phyloP scores from a whole-genome alignment of 805 yeast genomes.

The Sugiyamaella smithiae region DNA sequence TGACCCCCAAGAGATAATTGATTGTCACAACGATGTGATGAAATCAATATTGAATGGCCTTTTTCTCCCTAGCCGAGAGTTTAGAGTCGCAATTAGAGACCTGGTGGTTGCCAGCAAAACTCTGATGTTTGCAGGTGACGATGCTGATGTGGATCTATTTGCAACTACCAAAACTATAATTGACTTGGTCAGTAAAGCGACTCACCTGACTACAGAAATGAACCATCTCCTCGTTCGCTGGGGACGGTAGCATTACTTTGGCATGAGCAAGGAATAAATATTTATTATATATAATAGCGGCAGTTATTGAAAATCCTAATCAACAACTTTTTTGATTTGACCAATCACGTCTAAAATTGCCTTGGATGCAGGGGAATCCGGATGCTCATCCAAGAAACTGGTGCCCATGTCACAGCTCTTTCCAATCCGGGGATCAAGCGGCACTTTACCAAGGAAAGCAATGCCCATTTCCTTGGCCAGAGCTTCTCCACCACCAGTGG shows the following conservation, averaged over 20 bases:
- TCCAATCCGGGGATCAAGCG: conserved; percentile 94
- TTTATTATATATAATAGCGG: no score
- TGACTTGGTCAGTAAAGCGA: neutral
- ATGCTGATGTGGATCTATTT: neutral
- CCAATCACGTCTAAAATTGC: conserved; percentile 79
- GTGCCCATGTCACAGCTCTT: conserved; percentile 82
- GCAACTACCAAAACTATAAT: no score
- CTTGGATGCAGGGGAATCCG: conserved; percentile 89
- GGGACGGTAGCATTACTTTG: neutral
- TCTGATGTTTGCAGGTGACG: neutral
- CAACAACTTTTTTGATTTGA: conserved; percentile 19
- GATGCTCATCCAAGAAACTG: conserved; percentile 70
- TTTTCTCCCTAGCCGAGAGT: conserved; percentile 12
- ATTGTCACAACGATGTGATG: conserved; percentile 7
- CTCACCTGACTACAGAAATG: neutral
- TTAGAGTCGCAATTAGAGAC: conserved; percentile 14
- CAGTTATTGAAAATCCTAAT: no score
- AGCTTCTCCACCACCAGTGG: conserved; percentile 93
- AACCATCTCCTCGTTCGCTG: neutral
- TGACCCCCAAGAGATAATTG: conserved; percentile 16
- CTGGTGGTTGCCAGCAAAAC: conserved; percentile 4
- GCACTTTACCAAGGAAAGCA: conserved; percentile 86
- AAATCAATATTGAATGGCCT: conserved; percentile 7
- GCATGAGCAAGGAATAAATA: no score
- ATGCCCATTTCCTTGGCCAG: conserved; percentile 76